These are phyloP conservation scores for Sporothrix variecibatus DNA, from an alignment of 2,329 filamentous ascomycete species.

Conservation along the genomic window DNA sequence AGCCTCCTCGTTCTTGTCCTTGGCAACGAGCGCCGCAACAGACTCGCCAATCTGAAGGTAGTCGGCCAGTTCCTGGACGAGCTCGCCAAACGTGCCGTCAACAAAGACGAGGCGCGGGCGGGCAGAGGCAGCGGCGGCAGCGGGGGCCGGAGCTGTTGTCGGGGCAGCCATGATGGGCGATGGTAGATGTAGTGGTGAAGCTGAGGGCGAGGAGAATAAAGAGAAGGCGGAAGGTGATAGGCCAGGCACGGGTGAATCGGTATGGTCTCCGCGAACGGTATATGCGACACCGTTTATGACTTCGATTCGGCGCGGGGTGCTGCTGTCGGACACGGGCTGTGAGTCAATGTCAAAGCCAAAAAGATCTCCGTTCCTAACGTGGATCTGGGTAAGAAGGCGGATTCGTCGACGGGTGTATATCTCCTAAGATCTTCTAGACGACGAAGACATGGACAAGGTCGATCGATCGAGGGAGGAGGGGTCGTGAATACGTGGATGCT, in stretches of 20 bases:
- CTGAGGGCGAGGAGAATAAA: neutral
- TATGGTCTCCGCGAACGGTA: neutral
- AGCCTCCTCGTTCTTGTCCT: slow-evolving; percentile 79
- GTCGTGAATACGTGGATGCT: neutral
- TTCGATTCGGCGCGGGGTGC: neutral
- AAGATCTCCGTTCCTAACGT: slow-evolving; percentile 9
- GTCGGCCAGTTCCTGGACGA: slow-evolving; percentile 90
- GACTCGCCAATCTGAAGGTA: slow-evolving; percentile 85
- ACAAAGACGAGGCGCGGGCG: slow-evolving; percentile 69
- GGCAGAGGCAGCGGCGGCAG: neutral
- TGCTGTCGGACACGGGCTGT: neutral
- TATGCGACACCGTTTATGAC: neutral
- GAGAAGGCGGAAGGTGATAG: neutral
- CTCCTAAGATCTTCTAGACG: neutral
- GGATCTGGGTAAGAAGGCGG: neutral
- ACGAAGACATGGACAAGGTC: slow-evolving; percentile 9
- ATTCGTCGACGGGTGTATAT: neutral
- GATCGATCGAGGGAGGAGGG: neutral
- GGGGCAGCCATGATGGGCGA: slow-evolving; percentile 27
- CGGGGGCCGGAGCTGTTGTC: slow-evolving; percentile 20
- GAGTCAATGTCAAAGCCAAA: slow-evolving; percentile 2
- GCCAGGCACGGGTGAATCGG: neutral
- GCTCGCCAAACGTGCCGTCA: slow-evolving; percentile 91
- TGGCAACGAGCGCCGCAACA: slow-evolving; percentile 70
- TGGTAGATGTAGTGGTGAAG: neutral